Base-by-base conservation (phyloP, 2,329 filamentous ascomycete genomes). In the Ophioceras dolichostomum region DNA sequence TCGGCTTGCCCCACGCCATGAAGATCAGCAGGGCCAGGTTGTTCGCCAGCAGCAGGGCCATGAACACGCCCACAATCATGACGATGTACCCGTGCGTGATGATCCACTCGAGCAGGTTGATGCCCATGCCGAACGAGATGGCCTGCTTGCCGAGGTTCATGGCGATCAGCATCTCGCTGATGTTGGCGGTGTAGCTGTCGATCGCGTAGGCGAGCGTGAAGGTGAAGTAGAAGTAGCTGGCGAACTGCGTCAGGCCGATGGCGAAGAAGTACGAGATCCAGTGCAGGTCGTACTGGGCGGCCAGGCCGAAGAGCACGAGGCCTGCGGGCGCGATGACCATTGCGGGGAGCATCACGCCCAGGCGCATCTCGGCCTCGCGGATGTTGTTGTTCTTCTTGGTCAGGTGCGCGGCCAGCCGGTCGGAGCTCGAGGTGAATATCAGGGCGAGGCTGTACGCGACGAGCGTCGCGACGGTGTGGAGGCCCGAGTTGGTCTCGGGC, bases 121-220 rank as follows among this genome's bases (percentile, higher is more conserved):
- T 53, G 4, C 65, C 64, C 51, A 72, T 62, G 2, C 66, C 68
- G 42, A 72, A 73, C 39, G 62, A 67, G 36, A 72, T 68, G 3
- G 67, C 65, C 51, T 72, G 67, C 48, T 72, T 72, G 10, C 68
- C 68, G n/a, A 73, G 48, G 44, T 71, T 71, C 61, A 72, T 72
- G 3, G 68, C 67, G 41, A 73, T 76, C 10, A 77, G 61, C 72
- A 76, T 76, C 54, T 77, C 73, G 18, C 65, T 68, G n/a, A 71
- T 68, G 44, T 76, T 73, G 24, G 65, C 59, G 16, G 65, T 67
- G 51, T 77, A 73, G 37, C 62, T 68, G 48, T 77, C 73, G 27
- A 77, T 67, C 2, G 73, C 71, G 46, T 78, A 77, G 3, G 72
- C 73, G 8, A 79, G 59, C 10, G 70, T 69, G 46, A 76, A 72